phyloP scores from a whole-genome alignment of 1,284 basidiomycete species.

The Ceratobasidium sp. region DNA sequence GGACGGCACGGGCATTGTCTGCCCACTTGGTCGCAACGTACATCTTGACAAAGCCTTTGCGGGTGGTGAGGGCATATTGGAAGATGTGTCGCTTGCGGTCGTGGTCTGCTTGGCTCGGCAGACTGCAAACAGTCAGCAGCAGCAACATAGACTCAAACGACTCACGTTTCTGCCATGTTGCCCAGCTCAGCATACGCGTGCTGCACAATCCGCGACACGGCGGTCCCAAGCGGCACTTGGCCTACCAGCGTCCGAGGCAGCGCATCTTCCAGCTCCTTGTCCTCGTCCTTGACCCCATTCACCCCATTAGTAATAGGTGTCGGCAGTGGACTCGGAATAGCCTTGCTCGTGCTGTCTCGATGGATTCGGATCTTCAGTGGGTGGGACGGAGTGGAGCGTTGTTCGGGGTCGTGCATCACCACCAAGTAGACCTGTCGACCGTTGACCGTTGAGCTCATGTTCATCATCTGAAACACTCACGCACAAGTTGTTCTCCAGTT shows the following conservation, averaged over 20 bases:
- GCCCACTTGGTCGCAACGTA: constrained; percentile 86
- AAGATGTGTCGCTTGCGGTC: constrained; percentile 82
- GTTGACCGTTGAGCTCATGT: background rate
- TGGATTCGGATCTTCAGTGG: constrained; percentile 33
- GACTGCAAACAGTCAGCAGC: constrained; percentile 53
- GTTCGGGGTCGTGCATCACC: constrained; percentile 36
- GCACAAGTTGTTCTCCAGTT: no score
- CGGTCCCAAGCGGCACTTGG: constrained; percentile 74
- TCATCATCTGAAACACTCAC: background rate
- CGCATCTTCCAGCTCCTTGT: constrained; percentile 66
- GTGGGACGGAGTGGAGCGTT: constrained; percentile 11
- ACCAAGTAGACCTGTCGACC: no score
- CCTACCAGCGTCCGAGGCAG: constrained; percentile 77
- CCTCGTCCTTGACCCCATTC: constrained; percentile 47
- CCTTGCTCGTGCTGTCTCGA: constrained; percentile 25
- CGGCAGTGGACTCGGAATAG: background rate
- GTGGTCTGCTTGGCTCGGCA: constrained; percentile 83
- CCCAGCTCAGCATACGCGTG: constrained; percentile 82
- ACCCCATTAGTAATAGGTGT: no score
- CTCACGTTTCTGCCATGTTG: constrained; percentile 86
- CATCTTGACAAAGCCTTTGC: constrained; percentile 88
- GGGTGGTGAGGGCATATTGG: constrained; percentile 85
- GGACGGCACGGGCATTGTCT: constrained; percentile 76
- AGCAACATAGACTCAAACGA: constrained; percentile 33
- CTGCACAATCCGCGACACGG: constrained; percentile 78